Percentiles rank a stretch among this genome's conserved stretches.
Evolutionary conservation across 495 filamentous ascomycete genomes (phyloP).

Genomic region (Echria macrotheca): DNA sequence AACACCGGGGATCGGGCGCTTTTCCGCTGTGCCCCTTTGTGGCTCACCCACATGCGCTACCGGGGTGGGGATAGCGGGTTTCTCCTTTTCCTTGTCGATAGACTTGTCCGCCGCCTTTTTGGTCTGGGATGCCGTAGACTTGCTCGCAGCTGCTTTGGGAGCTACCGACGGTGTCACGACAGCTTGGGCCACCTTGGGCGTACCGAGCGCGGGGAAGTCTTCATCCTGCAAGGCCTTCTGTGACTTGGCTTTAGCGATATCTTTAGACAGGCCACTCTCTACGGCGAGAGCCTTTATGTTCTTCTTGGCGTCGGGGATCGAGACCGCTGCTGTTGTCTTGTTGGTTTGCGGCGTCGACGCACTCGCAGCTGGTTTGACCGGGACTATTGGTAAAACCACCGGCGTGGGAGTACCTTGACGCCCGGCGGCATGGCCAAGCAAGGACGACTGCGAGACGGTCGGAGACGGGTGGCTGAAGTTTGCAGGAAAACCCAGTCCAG

Average conservation of each 20-base stretch:
- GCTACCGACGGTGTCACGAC: conserved; percentile 16
- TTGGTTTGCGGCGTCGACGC: conserved; percentile 14
- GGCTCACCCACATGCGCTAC: too few species aligned
- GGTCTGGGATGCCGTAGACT: conserved; percentile 13
- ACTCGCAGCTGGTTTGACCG: conserved; percentile 12
- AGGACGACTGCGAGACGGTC: conserved; percentile 20
- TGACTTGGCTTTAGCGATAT: conserved; percentile 41
- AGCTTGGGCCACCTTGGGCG: conserved; percentile 27
- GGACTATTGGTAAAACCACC: conserved; percentile 19
- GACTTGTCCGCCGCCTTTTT: conserved; percentile 16
- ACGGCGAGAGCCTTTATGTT: conserved; percentile 41
- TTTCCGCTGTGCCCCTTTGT: conserved; percentile 29
- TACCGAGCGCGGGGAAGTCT: conserved; percentile 54
- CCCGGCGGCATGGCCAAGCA: conserved; percentile 2
- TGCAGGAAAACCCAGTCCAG: conserved; percentile 57
- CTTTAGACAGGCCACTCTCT: conserved; percentile 41
- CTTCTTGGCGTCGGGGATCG: conserved; percentile 38
- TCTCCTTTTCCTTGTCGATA: conserved; percentile 15
- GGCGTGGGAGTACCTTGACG: conserved; percentile 24
- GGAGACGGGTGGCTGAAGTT: conserved; percentile 49
- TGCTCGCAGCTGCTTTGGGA: conserved; percentile 22
- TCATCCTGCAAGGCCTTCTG: conserved; percentile 46
- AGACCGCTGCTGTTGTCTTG: conserved; percentile 21
- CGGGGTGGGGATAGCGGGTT: too few species aligned
- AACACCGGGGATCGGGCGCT: conserved; percentile 53